These are phyloP conservation scores for Cinnamomum micranthum DNA, from an alignment of 164 flowering plant genomes.

Conservation along the genomic window DNA sequence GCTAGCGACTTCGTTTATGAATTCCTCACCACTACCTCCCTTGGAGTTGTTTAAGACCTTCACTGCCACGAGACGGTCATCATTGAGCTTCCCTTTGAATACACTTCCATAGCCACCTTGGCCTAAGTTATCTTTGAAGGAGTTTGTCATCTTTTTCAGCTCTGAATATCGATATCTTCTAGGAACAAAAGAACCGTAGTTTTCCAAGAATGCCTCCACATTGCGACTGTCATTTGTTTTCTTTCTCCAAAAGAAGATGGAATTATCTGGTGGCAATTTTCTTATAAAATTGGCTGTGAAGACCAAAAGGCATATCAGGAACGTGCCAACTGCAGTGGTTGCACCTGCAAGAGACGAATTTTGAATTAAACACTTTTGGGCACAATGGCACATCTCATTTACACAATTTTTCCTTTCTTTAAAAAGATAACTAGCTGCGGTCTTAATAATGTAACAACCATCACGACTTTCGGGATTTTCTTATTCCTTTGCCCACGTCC, in stretches of 20 bases:
- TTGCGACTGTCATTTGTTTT: neutral
- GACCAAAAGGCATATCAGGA: too few species aligned
- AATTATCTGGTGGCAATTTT: too few species aligned
- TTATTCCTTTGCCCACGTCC: too few species aligned
- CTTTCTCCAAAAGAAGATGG: neutral
- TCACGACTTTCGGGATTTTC: too few species aligned
- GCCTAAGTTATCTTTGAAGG: conserved; percentile 34
- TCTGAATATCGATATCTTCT: conserved; percentile 32
- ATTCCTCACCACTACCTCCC: conserved; percentile 7
- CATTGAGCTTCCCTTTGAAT: conserved; percentile 33
- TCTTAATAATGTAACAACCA: too few species aligned
- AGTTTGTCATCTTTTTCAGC: conserved; percentile 33
- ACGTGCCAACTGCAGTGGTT: too few species aligned
- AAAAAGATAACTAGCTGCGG: too few species aligned
- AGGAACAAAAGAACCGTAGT: conserved; percentile 14
- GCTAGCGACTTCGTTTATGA: conserved; percentile 12
- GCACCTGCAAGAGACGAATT: too few species aligned
- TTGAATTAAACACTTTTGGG: too few species aligned
- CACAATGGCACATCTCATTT: too few species aligned
- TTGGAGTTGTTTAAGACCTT: conserved; percentile 30
- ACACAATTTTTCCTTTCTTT: too few species aligned
- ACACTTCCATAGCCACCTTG: conserved; percentile 48
- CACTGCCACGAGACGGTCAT: conserved; percentile 35
- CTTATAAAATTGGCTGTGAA: too few species aligned
- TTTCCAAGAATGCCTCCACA: conserved; percentile 13